Percentiles rank a stretch among this genome's conserved stretches.
These are phyloP conservation scores for Chlorella ohadii DNA, from an alignment of 139 green algal species.

Conservation along the genomic window DNA sequence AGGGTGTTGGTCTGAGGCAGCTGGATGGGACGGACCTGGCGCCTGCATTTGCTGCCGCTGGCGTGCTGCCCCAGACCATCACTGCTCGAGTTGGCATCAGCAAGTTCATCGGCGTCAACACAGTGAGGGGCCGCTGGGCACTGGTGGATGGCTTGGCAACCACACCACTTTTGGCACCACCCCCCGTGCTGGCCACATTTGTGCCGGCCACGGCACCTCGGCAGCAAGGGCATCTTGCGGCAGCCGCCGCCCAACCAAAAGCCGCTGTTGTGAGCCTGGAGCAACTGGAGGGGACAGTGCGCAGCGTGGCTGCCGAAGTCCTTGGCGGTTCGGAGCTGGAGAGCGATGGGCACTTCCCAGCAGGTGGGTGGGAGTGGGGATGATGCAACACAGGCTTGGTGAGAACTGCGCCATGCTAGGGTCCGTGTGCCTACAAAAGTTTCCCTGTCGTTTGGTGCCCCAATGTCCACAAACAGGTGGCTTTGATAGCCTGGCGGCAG, in stretches of 20 bases:
- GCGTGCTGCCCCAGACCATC: neutral
- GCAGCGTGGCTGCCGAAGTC: neutral
- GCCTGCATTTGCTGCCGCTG: neutral
- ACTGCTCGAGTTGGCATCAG: constrained; percentile 13
- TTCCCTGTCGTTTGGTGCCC: too few species aligned
- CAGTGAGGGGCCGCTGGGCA: constrained; percentile 40
- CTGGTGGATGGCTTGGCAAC: constrained; percentile 24
- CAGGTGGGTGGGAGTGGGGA: too few species aligned
- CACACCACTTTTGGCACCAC: neutral
- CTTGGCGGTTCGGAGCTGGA: neutral
- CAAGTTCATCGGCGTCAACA: constrained; percentile 32
- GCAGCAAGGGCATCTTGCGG: too few species aligned
- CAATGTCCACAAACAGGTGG: constrained; percentile 49
- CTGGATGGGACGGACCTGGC: neutral
- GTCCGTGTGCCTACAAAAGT: too few species aligned
- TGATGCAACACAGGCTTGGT: too few species aligned
- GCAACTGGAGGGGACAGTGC: neutral
- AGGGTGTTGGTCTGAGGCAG: constrained; percentile 8
- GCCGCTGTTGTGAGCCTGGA: too few species aligned
- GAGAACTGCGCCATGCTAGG: too few species aligned
- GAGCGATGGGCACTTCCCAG: neutral
- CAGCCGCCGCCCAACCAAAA: too few species aligned
- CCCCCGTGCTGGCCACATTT: too few species aligned
- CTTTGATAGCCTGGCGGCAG: constrained; percentile 79
- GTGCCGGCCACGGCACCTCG: too few species aligned